Conservation (phyloP, 1,284 basidiomycete species). For the Marasmius tenuissimus region DNA sequence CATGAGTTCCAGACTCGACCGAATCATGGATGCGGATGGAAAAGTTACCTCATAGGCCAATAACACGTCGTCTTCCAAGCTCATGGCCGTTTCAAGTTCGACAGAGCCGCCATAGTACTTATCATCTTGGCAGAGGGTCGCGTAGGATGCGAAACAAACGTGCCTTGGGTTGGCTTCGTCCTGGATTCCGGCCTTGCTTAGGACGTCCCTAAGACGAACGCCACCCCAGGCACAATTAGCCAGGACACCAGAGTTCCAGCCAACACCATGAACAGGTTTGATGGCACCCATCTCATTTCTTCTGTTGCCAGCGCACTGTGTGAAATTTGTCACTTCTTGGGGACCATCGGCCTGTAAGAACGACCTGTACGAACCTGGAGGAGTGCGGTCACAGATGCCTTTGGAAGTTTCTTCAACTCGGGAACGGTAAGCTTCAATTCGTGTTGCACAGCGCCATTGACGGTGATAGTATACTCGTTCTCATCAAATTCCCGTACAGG, state of each 20-base stretch:
- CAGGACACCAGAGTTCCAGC: slow-evolving; percentile 64
- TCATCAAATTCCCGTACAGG: slow-evolving; percentile 53
- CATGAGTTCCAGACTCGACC: slow-evolving; percentile 1
- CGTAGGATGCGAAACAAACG: slow-evolving; percentile 62
- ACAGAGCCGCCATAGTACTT: slow-evolving; percentile 62
- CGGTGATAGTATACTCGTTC: slow-evolving; percentile 39
- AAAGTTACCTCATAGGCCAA: slow-evolving; percentile 59
- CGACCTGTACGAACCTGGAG: slow-evolving; percentile 45
- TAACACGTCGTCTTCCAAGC: slow-evolving; percentile 48
- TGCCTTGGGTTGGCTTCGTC: slow-evolving; percentile 36
- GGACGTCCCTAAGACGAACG: slow-evolving; percentile 51
- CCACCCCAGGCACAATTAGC: slow-evolving; percentile 66
- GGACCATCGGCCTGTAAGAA: slow-evolving; percentile 1
- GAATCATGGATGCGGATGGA: neutral
- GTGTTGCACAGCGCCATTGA: slow-evolving; percentile 36
- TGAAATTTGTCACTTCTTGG: neutral
- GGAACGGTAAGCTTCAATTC: slow-evolving; percentile 35
- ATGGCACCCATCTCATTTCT: slow-evolving; percentile 63
- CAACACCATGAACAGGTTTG: slow-evolving; percentile 53
- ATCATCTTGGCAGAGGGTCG: slow-evolving; percentile 62
- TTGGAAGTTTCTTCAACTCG: slow-evolving; percentile 46
- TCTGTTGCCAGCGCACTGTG: slow-evolving; percentile 67
- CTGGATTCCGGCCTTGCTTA: slow-evolving; percentile 42
- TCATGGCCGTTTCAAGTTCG: slow-evolving; percentile 48
- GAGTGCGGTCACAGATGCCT: slow-evolving; percentile 49